These are phyloP conservation scores for Blastosporella zonata DNA, from an alignment of 1,284 basidiomycete genomes.

Conservation along the genomic window DNA sequence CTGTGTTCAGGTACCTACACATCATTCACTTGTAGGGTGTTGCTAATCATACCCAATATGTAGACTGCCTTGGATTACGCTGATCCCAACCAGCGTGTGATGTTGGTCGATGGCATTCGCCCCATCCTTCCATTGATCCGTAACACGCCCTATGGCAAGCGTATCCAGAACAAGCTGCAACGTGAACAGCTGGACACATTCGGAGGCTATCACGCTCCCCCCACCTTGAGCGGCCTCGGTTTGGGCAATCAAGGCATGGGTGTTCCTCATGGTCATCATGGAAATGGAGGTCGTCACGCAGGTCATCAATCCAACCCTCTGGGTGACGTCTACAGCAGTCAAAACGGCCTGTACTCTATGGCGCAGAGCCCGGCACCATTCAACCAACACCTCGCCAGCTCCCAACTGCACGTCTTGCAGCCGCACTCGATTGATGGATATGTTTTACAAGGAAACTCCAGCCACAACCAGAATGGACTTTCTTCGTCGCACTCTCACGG, in stretches of 20 bases:
- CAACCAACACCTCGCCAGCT: constrained; percentile 47
- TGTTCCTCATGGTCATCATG: constrained; percentile 30
- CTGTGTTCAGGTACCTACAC: constrained; percentile 72
- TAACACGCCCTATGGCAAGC: constrained; percentile 96
- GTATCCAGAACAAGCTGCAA: constrained; percentile 96
- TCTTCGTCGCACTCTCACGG: constrained; percentile 54
- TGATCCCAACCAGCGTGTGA: constrained; percentile 80
- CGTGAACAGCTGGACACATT: constrained; percentile 83
- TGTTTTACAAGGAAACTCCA: constrained; percentile 68
- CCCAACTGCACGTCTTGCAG: constrained; percentile 58
- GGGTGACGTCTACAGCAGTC: constrained; percentile 64
- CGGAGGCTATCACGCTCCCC: constrained; percentile 57
- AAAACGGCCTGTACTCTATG: constrained; percentile 58
- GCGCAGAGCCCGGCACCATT: constrained; percentile 45
- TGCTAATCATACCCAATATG: constrained; percentile 7
- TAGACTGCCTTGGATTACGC: constrained; percentile 96
- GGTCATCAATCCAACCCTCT: constrained; percentile 57
- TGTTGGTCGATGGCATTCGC: constrained; percentile 91
- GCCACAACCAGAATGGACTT: constrained; percentile 52
- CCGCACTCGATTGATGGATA: constrained; percentile 74
- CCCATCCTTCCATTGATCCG: constrained; percentile 95
- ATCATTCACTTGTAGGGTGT: constrained; percentile 4
- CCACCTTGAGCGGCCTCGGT: constrained; percentile 56
- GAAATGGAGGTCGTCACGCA: constrained; percentile 47
- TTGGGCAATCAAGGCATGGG: constrained; percentile 56